Conservation (phyloP, 2,329 filamentous ascomycete species). For the Fusarium algeriense region DNA sequence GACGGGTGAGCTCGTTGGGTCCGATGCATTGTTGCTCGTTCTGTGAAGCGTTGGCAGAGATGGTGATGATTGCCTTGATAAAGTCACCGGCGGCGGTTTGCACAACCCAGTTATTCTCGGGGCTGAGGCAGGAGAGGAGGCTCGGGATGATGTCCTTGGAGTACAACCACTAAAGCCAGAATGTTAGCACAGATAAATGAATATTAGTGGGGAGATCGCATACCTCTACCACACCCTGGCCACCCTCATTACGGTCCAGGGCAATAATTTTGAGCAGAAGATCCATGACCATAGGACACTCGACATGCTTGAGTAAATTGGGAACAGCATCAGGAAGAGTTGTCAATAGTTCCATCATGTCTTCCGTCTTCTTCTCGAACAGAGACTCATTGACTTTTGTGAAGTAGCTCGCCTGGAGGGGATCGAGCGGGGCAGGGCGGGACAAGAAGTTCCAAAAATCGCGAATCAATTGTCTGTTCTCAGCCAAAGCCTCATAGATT, state of each 20-base stretch:
- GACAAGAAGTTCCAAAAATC: constrained; percentile 94
- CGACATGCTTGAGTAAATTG: constrained; percentile 91
- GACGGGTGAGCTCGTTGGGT: constrained; percentile 94
- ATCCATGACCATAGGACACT: constrained; percentile 99
- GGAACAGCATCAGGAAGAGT: constrained; percentile 83
- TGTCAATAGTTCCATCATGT: constrained; percentile 93
- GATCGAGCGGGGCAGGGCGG: constrained; percentile 86
- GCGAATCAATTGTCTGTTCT: constrained; percentile 81
- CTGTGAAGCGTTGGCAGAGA: constrained; percentile 97
- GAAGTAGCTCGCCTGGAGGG: constrained; percentile 96
- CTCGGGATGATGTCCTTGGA: constrained; percentile 88
- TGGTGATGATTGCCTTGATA: constrained; percentile 98
- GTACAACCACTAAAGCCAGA: constrained; percentile 81
- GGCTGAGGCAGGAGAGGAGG: constrained; percentile 86
- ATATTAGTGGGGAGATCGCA: constrained; percentile 47
- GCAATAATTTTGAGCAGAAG: constrained; percentile 96
- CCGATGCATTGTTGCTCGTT: constrained; percentile 99
- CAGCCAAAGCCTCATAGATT: constrained; percentile 91
- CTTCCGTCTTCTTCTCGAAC: constrained; percentile 96
- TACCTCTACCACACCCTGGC: constrained; percentile 93
- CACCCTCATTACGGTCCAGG: constrained; percentile 90
- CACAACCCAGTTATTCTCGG: constrained; percentile 87
- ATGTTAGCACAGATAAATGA: constrained; percentile 36
- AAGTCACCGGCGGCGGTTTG: constrained; percentile 98
- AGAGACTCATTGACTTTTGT: constrained; percentile 99